Evolutionary conservation across 2,329 filamentous ascomycete genomes (phyloP).

Genomic region (Beauveria sp.): DNA sequence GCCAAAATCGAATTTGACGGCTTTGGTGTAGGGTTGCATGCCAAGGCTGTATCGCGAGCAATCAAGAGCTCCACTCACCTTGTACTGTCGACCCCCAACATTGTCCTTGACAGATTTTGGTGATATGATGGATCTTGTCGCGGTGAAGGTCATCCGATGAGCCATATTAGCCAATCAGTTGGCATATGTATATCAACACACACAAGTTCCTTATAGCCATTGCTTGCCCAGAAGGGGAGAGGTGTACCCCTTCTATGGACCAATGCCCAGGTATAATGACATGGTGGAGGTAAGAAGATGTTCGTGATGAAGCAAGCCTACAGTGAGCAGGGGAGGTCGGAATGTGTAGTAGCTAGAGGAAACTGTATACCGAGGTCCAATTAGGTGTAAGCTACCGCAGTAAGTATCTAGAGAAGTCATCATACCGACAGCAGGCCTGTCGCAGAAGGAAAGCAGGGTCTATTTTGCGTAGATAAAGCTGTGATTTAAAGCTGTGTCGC

Average conservation of each 20-base stretch:
- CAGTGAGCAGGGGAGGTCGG: not conserved
- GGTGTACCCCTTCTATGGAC: slow-evolving; percentile 97
- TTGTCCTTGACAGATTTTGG: slow-evolving; percentile 72
- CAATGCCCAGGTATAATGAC: slow-evolving; percentile 91
- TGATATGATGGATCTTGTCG: slow-evolving; percentile 89
- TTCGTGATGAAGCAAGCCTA: slow-evolving; percentile 55
- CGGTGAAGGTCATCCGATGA: slow-evolving; percentile 81
- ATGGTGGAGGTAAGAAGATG: slow-evolving; percentile 90
- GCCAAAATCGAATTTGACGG: slow-evolving; percentile 66
- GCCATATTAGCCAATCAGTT: slow-evolving; percentile 76
- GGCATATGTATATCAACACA: slow-evolving; percentile 75
- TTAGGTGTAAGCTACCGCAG: no score
- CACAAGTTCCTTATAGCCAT: slow-evolving; percentile 78
- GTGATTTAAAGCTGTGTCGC: slow-evolving; percentile 50
- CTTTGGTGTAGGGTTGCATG: not conserved
- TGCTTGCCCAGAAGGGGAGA: slow-evolving; percentile 84
- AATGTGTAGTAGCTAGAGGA: no score
- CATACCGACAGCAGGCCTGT: slow-evolving; percentile 66
- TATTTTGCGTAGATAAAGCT: slow-evolving; percentile 75
- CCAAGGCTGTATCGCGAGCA: slow-evolving; percentile 52
- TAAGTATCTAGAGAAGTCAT: no score
- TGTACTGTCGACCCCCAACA: slow-evolving; percentile 74
- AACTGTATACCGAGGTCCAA: no score
- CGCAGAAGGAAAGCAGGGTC: slow-evolving; percentile 91
- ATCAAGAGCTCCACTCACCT: slow-evolving; percentile 85